Evolutionary conservation across 2,329 filamentous ascomycete species (phyloP).

Genomic region (Xylariaceae sp.): DNA sequence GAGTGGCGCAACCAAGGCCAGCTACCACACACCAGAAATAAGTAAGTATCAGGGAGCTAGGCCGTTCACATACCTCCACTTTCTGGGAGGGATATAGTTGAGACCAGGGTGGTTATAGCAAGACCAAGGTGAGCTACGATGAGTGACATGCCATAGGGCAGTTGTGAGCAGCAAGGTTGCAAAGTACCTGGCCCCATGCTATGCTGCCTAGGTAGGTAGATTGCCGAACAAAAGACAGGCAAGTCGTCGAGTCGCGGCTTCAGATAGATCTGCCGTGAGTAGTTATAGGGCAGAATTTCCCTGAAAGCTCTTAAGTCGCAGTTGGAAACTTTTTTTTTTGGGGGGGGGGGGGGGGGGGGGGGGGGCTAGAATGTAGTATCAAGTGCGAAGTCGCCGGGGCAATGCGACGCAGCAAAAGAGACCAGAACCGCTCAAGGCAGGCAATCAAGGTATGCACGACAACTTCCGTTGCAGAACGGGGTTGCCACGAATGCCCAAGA

Average conservation of each 20-base stretch:
- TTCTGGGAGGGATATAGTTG: constrained; percentile 32
- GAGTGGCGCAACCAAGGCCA: constrained; percentile 24
- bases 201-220: constrained; percentile 30
- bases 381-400: constrained; percentile 8
- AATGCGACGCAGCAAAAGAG: constrained; percentile 7
- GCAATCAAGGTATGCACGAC: constrained; percentile 7
- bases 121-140: constrained; percentile 31
- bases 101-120: constrained; percentile 36
- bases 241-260: constrained; percentile 27
- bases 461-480: constrained; percentile 2
- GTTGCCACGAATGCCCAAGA: constrained; percentile 9
- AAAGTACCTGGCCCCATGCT: constrained; percentile 32
- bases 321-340: constrained; percentile 13
- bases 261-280: constrained; percentile 19
- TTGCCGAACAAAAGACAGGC: constrained; percentile 30
- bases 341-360: no score
- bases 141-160: constrained; percentile 35
- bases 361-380: constrained; percentile 9
- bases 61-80: constrained; percentile 32
- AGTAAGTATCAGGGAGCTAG: constrained; percentile 28
- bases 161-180: constrained; percentile 31
- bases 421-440: constrained; percentile 4
- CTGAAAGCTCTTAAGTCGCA: constrained; percentile 5
- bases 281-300: no score
- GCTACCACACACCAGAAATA: constrained; percentile 30